Base-by-base conservation (phyloP, 257 asterid species). In the Petunia secreta region DNA sequence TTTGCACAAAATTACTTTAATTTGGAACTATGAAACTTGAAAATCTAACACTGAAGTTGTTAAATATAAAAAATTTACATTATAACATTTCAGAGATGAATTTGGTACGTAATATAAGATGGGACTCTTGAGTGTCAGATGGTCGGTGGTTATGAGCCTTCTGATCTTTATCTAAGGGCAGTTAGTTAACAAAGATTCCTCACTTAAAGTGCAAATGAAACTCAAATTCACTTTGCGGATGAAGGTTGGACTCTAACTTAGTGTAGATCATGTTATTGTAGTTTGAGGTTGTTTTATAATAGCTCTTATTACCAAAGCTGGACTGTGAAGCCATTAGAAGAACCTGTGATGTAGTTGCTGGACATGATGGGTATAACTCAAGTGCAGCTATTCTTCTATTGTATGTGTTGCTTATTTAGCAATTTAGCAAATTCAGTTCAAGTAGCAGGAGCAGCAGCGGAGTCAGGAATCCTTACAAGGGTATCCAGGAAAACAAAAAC, bases 371-470 rank as follows among this genome's bases (percentile, higher is more conserved):
- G 68, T 63, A 38, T n/a, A 9, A 11, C 77, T 50, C 60, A 71
- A 48, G 3, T 48, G 34, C 34, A 34, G 25, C 77, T 44, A 71
- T 69, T 25, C 58, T 25, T 48, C 43, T 48, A 34, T 71, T 9
- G 44, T 48, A 48, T 71, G 10, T 50, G 77, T 40, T 48, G 62
- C 75, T 67, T 37, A 38, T 40, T 40, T 67, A 67, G 75, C 2
- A 73, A 13, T 50, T 71, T 73, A 50, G 77, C 44, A 50, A 50
- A 34, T 34, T 73, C 77, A 73, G 62, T 73, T 73, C 1, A 16
- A 48, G 62, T 48, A 60, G 34, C 59, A 5, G 25, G 25, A 11
- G 25, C 25, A 25, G 25, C 25, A 25, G 25, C 25, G 25, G 25
- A 25, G 25, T 25, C 25, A 25, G 25, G 25, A 25, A 25, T 25